Evolutionary conservation across 164 flowering plant species (phyloP).

Genomic region (Chimonanthus salicifolius): DNA sequence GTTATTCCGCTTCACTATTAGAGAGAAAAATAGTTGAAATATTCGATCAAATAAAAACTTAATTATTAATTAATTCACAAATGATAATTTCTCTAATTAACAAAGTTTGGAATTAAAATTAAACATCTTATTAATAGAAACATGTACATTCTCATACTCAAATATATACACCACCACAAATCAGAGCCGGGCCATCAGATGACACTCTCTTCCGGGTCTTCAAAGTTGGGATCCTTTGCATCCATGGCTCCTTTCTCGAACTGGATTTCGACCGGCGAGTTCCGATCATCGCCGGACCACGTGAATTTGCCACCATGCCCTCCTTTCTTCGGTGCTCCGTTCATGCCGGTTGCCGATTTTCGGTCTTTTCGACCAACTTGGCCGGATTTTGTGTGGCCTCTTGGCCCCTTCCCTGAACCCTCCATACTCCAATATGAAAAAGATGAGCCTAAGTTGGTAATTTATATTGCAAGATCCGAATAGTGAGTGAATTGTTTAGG

Average conservation of each 20-base stretch:
- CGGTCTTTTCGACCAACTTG: constrained; percentile 41
- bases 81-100: too few relatives aligned
- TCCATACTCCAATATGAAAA: constrained; percentile 19
- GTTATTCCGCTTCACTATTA: too few relatives aligned
- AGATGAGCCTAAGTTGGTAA: too few relatives aligned
- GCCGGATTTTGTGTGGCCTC: constrained; percentile 16
- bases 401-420: constrained; percentile 23
- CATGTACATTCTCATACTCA: too few relatives aligned
- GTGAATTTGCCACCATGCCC: constrained; percentile 70
- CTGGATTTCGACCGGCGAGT: constrained; percentile 28
- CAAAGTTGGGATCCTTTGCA: constrained; percentile 59
- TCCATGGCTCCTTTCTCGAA: constrained; percentile 20
- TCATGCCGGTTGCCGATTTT: constrained; percentile 47
- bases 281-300: constrained; percentile 41
- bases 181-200: too few relatives aligned
- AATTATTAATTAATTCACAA: too few relatives aligned
- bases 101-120: too few relatives aligned
- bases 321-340: constrained; percentile 60
- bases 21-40: too few relatives aligned
- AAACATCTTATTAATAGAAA: too few relatives aligned
- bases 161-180: too few relatives aligned
- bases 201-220: constrained; percentile 33
- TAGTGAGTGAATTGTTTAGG: background rate
- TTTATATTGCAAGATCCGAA: background rate
- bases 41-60: too few relatives aligned